Percentiles rank a stretch among this genome's conserved stretches.
These are phyloP conservation scores for Solanum boliviense DNA, from an alignment of 257 asterid species.

Conservation along the genomic window DNA sequence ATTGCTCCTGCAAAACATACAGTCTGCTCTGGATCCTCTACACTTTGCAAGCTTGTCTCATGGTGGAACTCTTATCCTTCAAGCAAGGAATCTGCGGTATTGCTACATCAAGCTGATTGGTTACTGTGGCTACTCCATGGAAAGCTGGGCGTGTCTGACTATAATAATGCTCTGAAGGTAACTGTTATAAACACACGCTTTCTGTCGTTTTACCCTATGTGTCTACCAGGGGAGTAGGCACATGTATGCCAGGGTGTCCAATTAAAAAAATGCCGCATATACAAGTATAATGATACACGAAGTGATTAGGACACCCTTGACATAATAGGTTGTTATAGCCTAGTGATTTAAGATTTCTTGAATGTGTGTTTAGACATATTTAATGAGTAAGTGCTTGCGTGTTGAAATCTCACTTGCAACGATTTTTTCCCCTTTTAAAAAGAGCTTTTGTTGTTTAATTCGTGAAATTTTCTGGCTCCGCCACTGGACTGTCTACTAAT, in stretches of 20 bases:
- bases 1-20: conserved; percentile 81
- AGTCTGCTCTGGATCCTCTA: conserved; percentile 84
- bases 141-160: conserved; percentile 76
- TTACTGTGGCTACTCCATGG: conserved; percentile 89
- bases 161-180: conserved; percentile 87
- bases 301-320: no score
- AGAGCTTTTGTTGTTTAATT: no score
- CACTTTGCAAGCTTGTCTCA: conserved; percentile 76
- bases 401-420: no score
- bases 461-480: no score
- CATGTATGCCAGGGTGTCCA: no score
- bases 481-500: background rate
- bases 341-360: no score
- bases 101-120: conserved; percentile 95
- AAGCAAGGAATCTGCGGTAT: conserved; percentile 40
- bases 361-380: no score
- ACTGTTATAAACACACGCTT: background rate
- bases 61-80: conserved; percentile 67
- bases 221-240: background rate
- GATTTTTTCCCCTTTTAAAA: no score
- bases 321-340: no score
- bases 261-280: no score
- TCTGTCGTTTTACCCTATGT: background rate
- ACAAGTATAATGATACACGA: no score
- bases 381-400: no score